Conservation (phyloP, 2,329 filamentous ascomycete genomes). For the Pseudogymnoascus sp. region DNA sequence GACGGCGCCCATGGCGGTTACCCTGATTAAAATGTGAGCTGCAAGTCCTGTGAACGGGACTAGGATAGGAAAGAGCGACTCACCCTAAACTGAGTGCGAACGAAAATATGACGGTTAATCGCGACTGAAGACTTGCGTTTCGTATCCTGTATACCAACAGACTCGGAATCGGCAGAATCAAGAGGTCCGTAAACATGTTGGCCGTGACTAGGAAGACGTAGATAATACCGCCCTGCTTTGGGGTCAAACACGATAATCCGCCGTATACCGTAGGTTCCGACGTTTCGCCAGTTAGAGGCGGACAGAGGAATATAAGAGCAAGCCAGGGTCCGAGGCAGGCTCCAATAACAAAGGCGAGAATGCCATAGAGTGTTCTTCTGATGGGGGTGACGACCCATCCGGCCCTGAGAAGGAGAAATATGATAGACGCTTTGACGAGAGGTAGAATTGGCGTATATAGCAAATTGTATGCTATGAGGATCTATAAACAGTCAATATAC, state of each 20-base stretch:
- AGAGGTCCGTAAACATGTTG: conserved; percentile 7
- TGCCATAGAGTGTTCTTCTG: not conserved
- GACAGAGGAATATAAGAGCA: not conserved
- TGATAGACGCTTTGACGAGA: not conserved
- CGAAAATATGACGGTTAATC: conserved; percentile 1
- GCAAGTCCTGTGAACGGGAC: not conserved
- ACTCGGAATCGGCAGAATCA: conserved; percentile 2
- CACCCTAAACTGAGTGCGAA: conserved; percentile 5
- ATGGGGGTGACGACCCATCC: conserved; percentile 1
- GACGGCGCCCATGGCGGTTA: not conserved
- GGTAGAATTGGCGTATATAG: conserved; percentile 4
- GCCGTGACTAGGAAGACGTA: conserved; percentile 6
- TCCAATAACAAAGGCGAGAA: conserved; percentile 1
- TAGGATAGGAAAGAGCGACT: not conserved
- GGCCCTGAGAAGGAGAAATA: not conserved
- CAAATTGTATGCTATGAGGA: conserved; percentile 2
- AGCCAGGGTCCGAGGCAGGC: not conserved
- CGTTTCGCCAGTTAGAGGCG: not conserved
- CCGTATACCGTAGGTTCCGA: not conserved
- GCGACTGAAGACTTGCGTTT: conserved; percentile 6
- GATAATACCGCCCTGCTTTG: not conserved
- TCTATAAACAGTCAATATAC: not conserved
- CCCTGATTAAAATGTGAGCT: not conserved
- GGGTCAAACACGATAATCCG: not conserved
- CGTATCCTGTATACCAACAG: conserved; percentile 5